Evolutionary conservation across 805 yeast species (phyloP).

Genomic region (Candida sphagnicola): DNA sequence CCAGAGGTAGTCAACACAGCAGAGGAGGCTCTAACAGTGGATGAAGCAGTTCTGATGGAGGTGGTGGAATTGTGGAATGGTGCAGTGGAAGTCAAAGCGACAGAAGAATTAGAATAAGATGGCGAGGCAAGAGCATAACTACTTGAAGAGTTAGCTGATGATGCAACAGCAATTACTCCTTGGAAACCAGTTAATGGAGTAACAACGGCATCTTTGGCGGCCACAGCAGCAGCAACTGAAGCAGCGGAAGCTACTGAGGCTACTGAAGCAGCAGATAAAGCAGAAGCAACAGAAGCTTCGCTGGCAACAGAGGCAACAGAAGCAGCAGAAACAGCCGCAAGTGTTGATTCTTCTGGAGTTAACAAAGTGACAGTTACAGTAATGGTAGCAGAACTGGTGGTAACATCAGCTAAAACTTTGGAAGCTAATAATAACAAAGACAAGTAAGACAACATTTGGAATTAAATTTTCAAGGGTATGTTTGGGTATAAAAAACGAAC

Average conservation of each 20-base stretch:
- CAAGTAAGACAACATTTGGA: conserved; percentile 8
- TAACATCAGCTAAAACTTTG: conserved; percentile 19
- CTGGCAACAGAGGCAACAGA: conserved; percentile 9
- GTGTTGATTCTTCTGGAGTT: conserved; percentile 42
- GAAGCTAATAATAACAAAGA: conserved; percentile 14
- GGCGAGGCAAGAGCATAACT: conserved; percentile 10
- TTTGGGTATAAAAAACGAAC: background rate
- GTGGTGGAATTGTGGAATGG: too few species aligned
- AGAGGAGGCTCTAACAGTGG: conserved; percentile 3
- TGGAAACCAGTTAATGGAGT: conserved; percentile 8
- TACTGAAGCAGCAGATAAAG: conserved; percentile 6
- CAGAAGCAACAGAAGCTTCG: conserved; percentile 10
- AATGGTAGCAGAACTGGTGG: conserved; percentile 41
- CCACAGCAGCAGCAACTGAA: conserved; percentile 9
- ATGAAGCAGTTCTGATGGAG: conserved; percentile 8
- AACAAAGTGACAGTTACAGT: conserved; percentile 45
- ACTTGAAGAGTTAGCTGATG: conserved; percentile 7
- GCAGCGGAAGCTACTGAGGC: conserved; percentile 10
- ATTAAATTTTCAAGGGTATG: background rate
- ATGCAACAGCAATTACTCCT: conserved; percentile 13
- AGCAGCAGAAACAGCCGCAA: conserved; percentile 14
- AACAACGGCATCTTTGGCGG: conserved; percentile 5
- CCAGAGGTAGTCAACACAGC: conserved; percentile 5
- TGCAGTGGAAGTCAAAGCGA: background rate
- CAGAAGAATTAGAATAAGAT: conserved; percentile 6